These are phyloP conservation scores for Yamadazyma siamensis DNA, from an alignment of 1,139 yeast genomes.

Conservation along the genomic window DNA sequence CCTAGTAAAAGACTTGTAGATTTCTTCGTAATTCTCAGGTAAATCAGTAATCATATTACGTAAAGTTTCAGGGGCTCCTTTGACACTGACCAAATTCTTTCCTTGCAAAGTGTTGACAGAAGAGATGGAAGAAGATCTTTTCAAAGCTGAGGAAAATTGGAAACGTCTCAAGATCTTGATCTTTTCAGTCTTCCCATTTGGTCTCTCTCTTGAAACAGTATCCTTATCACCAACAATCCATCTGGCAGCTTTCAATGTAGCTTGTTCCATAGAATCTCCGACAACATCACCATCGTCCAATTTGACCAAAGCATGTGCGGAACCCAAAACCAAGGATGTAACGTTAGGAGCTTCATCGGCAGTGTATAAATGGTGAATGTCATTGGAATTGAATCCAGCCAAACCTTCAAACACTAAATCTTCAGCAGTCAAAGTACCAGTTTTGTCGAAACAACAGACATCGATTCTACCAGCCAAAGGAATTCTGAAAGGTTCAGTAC, in stretches of 20 bases:
- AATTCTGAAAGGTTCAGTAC: slow-evolving; percentile 98
- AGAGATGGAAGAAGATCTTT: slow-evolving; percentile 93
- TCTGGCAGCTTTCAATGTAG: slow-evolving; percentile 81
- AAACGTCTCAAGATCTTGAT: slow-evolving; percentile 84
- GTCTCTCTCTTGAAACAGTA: slow-evolving; percentile 44
- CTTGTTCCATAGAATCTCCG: slow-evolving; percentile 99
- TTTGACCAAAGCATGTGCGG: slow-evolving; percentile 93
- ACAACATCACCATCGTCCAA: slow-evolving; percentile 96
- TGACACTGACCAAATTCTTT: slow-evolving; percentile 76
- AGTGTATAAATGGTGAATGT: slow-evolving; percentile 54
- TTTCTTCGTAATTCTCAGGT: slow-evolving; percentile 80
- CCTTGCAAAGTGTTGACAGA: slow-evolving; percentile 46
- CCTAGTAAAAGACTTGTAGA: slow-evolving; percentile 88
- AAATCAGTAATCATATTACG: slow-evolving; percentile 68
- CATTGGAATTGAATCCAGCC: slow-evolving; percentile 68
- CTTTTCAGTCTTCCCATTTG: slow-evolving; percentile 45
- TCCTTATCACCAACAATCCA: slow-evolving; percentile 85
- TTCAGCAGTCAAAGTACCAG: slow-evolving; percentile 98
- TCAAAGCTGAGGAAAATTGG: slow-evolving; percentile 93
- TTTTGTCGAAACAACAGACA: slow-evolving; percentile 97
- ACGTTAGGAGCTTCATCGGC: slow-evolving; percentile 61
- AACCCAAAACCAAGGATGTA: slow-evolving; percentile 76
- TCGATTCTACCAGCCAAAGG: slow-evolving; percentile 98
- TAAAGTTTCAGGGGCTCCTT: slow-evolving; percentile 99
- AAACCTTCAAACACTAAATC: slow-evolving; percentile 95